Evolutionary conservation across 441 rosid genomes (phyloP), one percentile per base, ranked within the genome.

Genomic region (Erodium trifolium): DNA sequence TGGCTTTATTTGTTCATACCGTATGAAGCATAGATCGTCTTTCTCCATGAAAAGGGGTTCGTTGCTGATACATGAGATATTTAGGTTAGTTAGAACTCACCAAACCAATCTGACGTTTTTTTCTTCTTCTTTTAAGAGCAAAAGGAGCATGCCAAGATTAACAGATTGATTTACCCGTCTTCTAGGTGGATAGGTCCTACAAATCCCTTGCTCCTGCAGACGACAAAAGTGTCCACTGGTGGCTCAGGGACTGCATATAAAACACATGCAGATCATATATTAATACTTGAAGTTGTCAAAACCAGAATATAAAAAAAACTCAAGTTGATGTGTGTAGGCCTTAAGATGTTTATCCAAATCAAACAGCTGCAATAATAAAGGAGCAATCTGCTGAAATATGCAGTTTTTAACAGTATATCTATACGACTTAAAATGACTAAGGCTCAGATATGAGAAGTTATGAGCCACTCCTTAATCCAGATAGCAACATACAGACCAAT

Each of bases 161-260:
- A 39, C 3, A 17, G 6, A 35, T 53, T 62, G 67, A 55, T 8
- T 55, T 55, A 55, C 81, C 84, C 83, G 81, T 80, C 82, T 17
- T 71, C 80, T 67, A 71, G 83, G 72, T 67, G 81, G 67, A 76
- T 76, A 49, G 71, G 76, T 55, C 62, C 62, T 51, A 77, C 77
- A 75, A 77, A 73, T 69, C 80, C 78, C 53, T 73, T 82, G 81
- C 91, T 84, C 76, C 77, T 80, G 78, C 91, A 87, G 72, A 87
- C 86, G 17, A 90, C 81, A 70, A 91, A 91, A 0, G 90, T 79
- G 75, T 86, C 94, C 63, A 86, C 71, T 67, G 76, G 86, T 6
- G 91, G 97, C 73, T 78, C 81, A 6, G 88, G 86, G 53, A 88
- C 94, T 87, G 76, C 2, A 64, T 53, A 72, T 60, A 31, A 69